Evolutionary conservation across 2,329 filamentous ascomycete genomes (phyloP).

Genomic region (Ophiostoma sp.): DNA sequence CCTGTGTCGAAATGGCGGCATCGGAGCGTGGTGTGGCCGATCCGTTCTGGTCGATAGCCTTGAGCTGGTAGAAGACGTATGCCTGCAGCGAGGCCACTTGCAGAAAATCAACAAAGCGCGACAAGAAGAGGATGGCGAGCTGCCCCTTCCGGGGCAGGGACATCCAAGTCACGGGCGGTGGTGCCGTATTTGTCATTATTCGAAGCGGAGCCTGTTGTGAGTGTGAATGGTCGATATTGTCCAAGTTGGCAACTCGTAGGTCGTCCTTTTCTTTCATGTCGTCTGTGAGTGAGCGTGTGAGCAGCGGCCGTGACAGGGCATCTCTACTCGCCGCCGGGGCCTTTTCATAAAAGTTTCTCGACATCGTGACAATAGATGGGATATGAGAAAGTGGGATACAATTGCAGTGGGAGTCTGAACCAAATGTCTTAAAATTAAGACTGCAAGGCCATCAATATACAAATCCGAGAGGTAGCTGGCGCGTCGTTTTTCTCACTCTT

Average conservation of each 20-base stretch:
- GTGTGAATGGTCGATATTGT: background rate
- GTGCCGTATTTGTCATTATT: background rate
- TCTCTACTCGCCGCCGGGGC: background rate
- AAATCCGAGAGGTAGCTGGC: background rate
- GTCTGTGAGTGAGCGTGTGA: slow-evolving; percentile 9
- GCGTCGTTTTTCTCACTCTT: background rate
- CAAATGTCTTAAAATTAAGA: background rate
- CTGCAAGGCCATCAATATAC: background rate
- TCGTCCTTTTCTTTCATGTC: slow-evolving; percentile 2
- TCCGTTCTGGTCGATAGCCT: slow-evolving; percentile 20
- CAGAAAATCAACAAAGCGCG: slow-evolving; percentile 31
- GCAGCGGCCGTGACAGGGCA: background rate
- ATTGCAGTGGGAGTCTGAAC: background rate
- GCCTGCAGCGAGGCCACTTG: slow-evolving; percentile 29
- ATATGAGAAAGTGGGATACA: background rate
- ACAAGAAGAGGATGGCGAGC: slow-evolving; percentile 30
- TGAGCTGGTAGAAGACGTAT: slow-evolving; percentile 28
- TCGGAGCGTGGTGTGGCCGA: slow-evolving; percentile 14
- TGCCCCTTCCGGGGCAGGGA: slow-evolving; percentile 29
- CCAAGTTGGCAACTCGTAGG: background rate
- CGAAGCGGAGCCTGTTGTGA: background rate
- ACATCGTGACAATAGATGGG: background rate
- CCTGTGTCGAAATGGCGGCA: slow-evolving; percentile 44
- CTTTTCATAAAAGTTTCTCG: background rate
- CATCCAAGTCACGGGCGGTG: slow-evolving; percentile 23